Percentiles rank a stretch among this genome's conserved stretches.
Conservation (phyloP, 2,329 filamentous ascomycete genomes). For the Grosmannia clavigera region DNA sequence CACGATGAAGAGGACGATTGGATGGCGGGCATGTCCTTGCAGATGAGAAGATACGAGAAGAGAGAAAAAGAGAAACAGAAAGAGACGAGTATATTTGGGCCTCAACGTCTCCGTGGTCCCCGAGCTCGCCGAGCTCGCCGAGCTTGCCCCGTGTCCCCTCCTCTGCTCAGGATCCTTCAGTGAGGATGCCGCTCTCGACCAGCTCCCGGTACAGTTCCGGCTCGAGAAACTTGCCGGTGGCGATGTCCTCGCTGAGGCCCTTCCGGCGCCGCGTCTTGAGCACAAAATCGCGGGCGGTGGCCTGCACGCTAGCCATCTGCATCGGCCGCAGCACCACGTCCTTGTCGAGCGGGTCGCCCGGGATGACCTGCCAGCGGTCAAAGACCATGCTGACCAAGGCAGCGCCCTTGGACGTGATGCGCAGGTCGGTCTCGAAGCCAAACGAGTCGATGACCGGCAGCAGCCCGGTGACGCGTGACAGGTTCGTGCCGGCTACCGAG, state of each 20-base stretch:
- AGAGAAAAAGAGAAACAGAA: too few species aligned
- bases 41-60: background rate
- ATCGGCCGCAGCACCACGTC: slow-evolving; percentile 71
- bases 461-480: slow-evolving; percentile 83
- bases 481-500: slow-evolving; percentile 82
- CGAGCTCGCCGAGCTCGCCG: too few species aligned
- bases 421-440: slow-evolving; percentile 92
- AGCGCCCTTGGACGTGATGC: slow-evolving; percentile 90
- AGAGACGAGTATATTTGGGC: too few species aligned
- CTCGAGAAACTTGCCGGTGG: slow-evolving; percentile 91
- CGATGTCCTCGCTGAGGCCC: slow-evolving; percentile 89
- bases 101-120: too few species aligned
- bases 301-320: slow-evolving; percentile 78
- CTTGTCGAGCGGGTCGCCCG: slow-evolving; percentile 86
- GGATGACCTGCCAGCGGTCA: slow-evolving; percentile 91
- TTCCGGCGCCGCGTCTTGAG: slow-evolving; percentile 90
- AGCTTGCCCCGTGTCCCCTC: background rate
- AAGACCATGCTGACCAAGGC: slow-evolving; percentile 87
- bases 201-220: slow-evolving; percentile 82
- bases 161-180: background rate
- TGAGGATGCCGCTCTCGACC: slow-evolving; percentile 34
- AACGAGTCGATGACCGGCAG: slow-evolving; percentile 96
- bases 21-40: too few species aligned
- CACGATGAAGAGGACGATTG: too few species aligned
- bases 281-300: slow-evolving; percentile 88